Evolutionary conservation across 2,329 filamentous ascomycete genomes (phyloP), one percentile per base, ranked within the genome.

Genomic region (Fusarium globosum): DNA sequence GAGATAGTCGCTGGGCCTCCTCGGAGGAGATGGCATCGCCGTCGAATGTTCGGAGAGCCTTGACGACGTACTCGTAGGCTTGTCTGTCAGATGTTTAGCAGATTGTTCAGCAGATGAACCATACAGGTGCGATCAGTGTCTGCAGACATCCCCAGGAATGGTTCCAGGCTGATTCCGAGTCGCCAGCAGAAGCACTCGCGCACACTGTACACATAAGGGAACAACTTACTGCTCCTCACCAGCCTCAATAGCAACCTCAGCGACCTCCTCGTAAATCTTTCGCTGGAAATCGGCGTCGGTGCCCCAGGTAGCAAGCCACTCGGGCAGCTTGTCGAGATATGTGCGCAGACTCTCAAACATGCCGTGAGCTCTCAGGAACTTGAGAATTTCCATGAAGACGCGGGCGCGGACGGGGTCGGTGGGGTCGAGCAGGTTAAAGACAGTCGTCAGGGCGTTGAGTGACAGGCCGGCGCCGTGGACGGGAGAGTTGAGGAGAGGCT

Each of bases 391-490:
- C 82, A 96, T 88, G 80, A 99, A 94, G 68, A 99, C 94, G 81
- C 97, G 93, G 85, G 93, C 97, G 70, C 96, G 92, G 80, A 94
- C 89, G 62, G 94, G 92, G 81, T 95, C 92, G 79, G 91, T 87
- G 70, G 91, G 86, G 76, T 91, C 86, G 76, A 98, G 89, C 75
- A 97, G 92, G 89, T 99, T 99, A 92, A 98, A 99, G 80, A 99
- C 91, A 78, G 95, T 98, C 81, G 94, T 95, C 77, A 99, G 90
- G 78, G 96, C 93, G 76, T 94, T 95, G 77, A 98, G 92, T 74
- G 95, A 94, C 75, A 99, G 90, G 56, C 93, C 92, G 72, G 93
- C 88, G 77, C 95, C 94, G 85, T 97, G 95, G 77, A 92, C 87
- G 61, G 95, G 93, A 57, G 96, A 97, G 71, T 93, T 94, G 71